Base-by-base conservation (phyloP, 2,329 filamentous ascomycete genomes). In the Fusarium chuoi region DNA sequence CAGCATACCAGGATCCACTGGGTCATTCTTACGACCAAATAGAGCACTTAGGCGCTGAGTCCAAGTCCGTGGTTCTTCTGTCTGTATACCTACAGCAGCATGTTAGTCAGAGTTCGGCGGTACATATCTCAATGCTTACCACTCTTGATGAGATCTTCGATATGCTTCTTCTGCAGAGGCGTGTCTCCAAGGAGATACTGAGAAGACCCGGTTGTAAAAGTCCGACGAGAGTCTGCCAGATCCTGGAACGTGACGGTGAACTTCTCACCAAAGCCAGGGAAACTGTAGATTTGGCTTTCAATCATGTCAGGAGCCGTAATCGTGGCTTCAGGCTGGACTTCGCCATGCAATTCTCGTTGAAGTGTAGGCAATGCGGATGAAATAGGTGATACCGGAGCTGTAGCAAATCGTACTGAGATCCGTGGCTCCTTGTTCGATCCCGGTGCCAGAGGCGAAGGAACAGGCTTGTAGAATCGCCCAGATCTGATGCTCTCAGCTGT, bases 141-240 rank as follows among this genome's bases (percentile, higher is more conserved):
- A 11, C 62, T 54, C 22, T 71, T 65, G n/a, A 75, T 38, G 28
- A 39, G 41, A 9, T 67, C 39, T 56, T 82, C 78, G 20, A 82
- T 36, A 15, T 57, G 62, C 48, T 68, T 75, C 65, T 73, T 76
- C 68, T 82, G 80, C 36, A 74, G 54, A 42, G 75, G 75, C 15
- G 80, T 82, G 45, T 81, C 78, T 11, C 80, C 81, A 30, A 71
- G 70, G 76, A 79, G 78, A 57, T 77, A 81, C 56, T 77, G 73
- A 18, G 68, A 60, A 33, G 62, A 58, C 1, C 80, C 77, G 7
- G 77, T 75, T 7, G 69, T 57, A 39, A 81, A 81, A 30, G 54
- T 59, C 14, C 75, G 69, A 45, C 75, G 73, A 24, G 70, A 68
- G 11, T 62, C 38, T 30, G 70, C 67, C n/a, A 62, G 44, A 24